Conservation (phyloP, 768 basidiomycete genomes). For the Auriscalpium orientale region DNA sequence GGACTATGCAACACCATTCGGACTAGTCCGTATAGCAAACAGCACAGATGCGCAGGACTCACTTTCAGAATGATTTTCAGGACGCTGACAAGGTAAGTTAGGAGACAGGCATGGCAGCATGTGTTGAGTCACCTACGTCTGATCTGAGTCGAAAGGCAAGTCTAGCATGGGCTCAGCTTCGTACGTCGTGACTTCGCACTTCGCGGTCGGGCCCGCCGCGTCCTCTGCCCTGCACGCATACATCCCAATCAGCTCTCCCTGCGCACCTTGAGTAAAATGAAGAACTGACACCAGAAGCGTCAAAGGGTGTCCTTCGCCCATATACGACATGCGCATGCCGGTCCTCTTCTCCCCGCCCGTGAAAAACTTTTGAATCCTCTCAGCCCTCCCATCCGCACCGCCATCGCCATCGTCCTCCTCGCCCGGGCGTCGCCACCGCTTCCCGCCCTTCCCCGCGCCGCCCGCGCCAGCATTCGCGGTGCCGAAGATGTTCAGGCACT, state of each 20-base stretch:
- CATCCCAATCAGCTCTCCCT: background rate
- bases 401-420: slow-evolving; percentile 39
- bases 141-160: slow-evolving; percentile 65
- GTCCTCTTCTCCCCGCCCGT: slow-evolving; percentile 54
- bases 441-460: slow-evolving; percentile 19
- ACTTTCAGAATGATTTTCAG: slow-evolving; percentile 85
- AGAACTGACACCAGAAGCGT: slow-evolving; percentile 66
- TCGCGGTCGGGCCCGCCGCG: slow-evolving; percentile 73
- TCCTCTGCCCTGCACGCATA: slow-evolving; percentile 55
- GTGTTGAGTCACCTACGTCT: slow-evolving; percentile 37
- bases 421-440: slow-evolving; percentile 42
- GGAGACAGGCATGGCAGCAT: background rate
- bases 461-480: slow-evolving; percentile 44
- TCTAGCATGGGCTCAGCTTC: slow-evolving; percentile 78
- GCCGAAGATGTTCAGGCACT: slow-evolving; percentile 91
- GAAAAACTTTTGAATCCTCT: slow-evolving; percentile 54
- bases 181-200: slow-evolving; percentile 80
- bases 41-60: slow-evolving; percentile 7
- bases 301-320: slow-evolving; percentile 70
- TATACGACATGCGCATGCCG: slow-evolving; percentile 80
- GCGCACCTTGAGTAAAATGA: background rate
- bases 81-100: slow-evolving; percentile 34
- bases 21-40: background rate
- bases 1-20: slow-evolving; percentile 35
- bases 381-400: slow-evolving; percentile 32